These are phyloP conservation scores for Ganoderma boninense DNA, from an alignment of 1,284 basidiomycete genomes.

Conservation along the genomic window DNA sequence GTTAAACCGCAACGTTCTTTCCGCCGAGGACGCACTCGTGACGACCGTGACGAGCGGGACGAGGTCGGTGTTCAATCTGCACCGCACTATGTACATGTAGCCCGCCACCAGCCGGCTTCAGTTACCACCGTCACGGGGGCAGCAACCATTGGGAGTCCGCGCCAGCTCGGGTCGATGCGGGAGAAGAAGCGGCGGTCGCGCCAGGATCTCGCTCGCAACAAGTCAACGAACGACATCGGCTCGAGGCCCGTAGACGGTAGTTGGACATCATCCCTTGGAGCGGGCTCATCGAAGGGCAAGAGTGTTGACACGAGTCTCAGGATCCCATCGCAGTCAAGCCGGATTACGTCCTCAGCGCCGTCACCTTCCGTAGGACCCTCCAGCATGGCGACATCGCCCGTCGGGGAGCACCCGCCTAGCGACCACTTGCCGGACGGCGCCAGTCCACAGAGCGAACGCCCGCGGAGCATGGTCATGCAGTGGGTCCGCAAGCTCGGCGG, in stretches of 20 bases:
- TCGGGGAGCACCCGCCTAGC: constrained; percentile 28
- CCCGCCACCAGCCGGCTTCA: constrained; percentile 15
- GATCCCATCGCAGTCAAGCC: constrained; percentile 28
- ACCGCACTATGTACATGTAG: constrained; percentile 31
- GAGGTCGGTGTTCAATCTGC: constrained; percentile 43
- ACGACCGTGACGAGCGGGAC: constrained; percentile 36
- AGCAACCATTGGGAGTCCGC: neutral
- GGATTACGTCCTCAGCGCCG: constrained; percentile 32
- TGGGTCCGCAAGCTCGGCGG: constrained; percentile 31
- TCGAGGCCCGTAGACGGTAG: constrained; percentile 11
- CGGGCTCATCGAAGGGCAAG: constrained; percentile 32
- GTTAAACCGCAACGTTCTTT: constrained; percentile 49
- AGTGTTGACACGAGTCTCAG: constrained; percentile 32
- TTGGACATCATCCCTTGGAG: constrained; percentile 9
- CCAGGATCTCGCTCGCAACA: constrained; percentile 32
- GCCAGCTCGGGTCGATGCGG: constrained; percentile 27
- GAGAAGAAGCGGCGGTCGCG: constrained; percentile 36
- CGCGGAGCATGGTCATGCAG: constrained; percentile 35
- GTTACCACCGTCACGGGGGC: neutral
- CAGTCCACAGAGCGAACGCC: constrained; percentile 38
- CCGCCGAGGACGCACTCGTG: constrained; percentile 38
- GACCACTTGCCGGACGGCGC: constrained; percentile 33
- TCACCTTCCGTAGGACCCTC: constrained; percentile 27
- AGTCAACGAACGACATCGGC: constrained; percentile 37
- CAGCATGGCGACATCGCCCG: constrained; percentile 32